A percentile compares a stretch with the other conserved stretches of the same genome.
These are phyloP conservation scores for Phytophthora capsici DNA, from an alignment of 352 stramenopile genomes.

Conservation along the genomic window DNA sequence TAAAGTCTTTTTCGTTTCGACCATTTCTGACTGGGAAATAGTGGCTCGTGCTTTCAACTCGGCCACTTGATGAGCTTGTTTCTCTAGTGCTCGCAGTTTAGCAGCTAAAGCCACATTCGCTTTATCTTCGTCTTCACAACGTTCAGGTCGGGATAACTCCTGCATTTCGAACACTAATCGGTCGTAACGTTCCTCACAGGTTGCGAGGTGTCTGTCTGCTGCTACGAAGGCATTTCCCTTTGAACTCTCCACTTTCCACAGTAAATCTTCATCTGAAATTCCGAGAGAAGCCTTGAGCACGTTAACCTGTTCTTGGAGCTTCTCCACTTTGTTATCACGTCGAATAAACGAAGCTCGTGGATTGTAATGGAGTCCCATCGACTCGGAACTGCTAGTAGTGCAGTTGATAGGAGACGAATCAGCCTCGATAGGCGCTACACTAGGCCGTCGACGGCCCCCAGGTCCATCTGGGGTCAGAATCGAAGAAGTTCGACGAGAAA, in stretches of 20 bases:
- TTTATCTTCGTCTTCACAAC: conserved; percentile 52
- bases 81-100: conserved; percentile 47
- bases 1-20: conserved; percentile 52
- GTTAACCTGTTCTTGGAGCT: conserved; percentile 74
- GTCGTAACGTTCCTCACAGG: conserved; percentile 75
- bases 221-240: conserved; percentile 78
- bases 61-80: conserved; percentile 46
- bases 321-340: conserved; percentile 65
- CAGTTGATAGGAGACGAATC: conserved; percentile 1
- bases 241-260: conserved; percentile 81
- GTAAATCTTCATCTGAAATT: conserved; percentile 77
- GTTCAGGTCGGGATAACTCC: conserved; percentile 54
- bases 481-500: conserved; percentile 65
- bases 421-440: conserved; percentile 57
- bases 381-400: neutral
- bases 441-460: conserved; percentile 45
- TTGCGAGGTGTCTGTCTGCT: conserved; percentile 55
- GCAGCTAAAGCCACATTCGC: conserved; percentile 51
- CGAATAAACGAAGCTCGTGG: conserved; percentile 43
- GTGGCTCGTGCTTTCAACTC: conserved; percentile 47
- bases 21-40: conserved; percentile 43
- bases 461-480: conserved; percentile 39
- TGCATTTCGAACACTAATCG: conserved; percentile 71
- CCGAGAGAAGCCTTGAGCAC: conserved; percentile 78
- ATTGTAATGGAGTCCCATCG: conserved; percentile 1